A percentile compares a stretch with the other conserved stretches of the same genome.
phyloP scores from a whole-genome alignment of 176 grass and related monocot species.

The Triticum monococcum region DNA sequence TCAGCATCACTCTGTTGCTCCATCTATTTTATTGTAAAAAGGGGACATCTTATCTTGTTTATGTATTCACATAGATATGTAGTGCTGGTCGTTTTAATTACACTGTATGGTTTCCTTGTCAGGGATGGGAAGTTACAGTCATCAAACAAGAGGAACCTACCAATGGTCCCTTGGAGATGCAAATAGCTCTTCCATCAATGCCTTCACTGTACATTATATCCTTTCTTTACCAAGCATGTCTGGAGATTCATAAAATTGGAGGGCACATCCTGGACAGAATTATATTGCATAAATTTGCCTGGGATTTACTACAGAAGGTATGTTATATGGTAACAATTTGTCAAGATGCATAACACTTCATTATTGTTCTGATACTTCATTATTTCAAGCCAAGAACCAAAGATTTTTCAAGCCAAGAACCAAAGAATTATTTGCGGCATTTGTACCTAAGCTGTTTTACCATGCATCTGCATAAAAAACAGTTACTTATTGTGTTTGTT shows the following conservation, averaged over 20 bases:
- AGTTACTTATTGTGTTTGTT: background rate
- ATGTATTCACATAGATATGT: background rate
- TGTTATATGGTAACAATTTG: slow-evolving; percentile 26
- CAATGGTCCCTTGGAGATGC: slow-evolving; percentile 79
- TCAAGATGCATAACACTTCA: slow-evolving; percentile 12
- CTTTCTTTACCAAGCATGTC: slow-evolving; percentile 91
- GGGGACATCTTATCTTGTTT: background rate
- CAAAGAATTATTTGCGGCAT: background rate
- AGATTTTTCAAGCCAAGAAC: background rate
- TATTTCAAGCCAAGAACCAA: background rate
- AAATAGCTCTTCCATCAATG: slow-evolving; percentile 95
- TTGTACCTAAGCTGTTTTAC: slow-evolving; percentile 25
- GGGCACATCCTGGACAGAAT: slow-evolving; percentile 89
- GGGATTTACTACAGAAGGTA: slow-evolving; percentile 85
- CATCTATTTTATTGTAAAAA: slow-evolving; percentile 24
- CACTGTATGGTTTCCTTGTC: slow-evolving; percentile 35
- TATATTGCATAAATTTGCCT: slow-evolving; percentile 88
- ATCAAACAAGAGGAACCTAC: slow-evolving; percentile 92
- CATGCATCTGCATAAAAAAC: slow-evolving; percentile 2
- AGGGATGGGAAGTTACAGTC: slow-evolving; percentile 97
- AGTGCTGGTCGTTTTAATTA: slow-evolving; percentile 15
- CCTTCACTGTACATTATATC: slow-evolving; percentile 93
- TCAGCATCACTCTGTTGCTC: background rate
- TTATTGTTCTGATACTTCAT: slow-evolving; percentile 11
- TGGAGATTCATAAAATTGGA: slow-evolving; percentile 96